phyloP scores from a whole-genome alignment of 2,329 filamentous ascomycete genomes.

The Ophiobolus disseminans region DNA sequence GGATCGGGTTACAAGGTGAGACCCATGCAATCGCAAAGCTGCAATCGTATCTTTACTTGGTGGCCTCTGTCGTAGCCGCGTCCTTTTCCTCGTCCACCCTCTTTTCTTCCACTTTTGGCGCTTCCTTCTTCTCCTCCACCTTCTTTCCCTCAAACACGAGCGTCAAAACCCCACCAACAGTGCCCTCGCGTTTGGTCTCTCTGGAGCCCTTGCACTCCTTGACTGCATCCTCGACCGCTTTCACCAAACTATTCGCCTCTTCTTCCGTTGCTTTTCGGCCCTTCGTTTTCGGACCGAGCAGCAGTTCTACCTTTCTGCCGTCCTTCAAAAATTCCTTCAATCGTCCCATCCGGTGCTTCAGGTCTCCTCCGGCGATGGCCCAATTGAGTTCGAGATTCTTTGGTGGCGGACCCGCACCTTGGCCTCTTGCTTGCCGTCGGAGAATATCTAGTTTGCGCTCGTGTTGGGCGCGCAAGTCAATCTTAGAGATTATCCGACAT shows the following conservation, averaged over 20 bases:
- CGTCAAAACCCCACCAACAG: slow-evolving; percentile 41
- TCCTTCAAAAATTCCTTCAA: slow-evolving; percentile 74
- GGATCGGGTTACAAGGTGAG: too few relatives aligned
- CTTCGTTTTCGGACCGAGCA: slow-evolving; percentile 71
- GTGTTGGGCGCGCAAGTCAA: slow-evolving; percentile 55
- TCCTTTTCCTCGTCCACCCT: neutral
- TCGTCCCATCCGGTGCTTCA: slow-evolving; percentile 61
- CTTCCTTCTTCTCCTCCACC: slow-evolving; percentile 21
- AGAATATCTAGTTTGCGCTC: slow-evolving; percentile 54
- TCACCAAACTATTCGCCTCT: slow-evolving; percentile 65
- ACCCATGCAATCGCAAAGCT: too few relatives aligned
- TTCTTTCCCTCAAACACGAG: slow-evolving; percentile 40
- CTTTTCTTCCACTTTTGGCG: slow-evolving; percentile 9
- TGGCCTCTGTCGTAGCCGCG: too few relatives aligned
- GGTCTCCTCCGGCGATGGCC: slow-evolving; percentile 79
- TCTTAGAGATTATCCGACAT: slow-evolving; percentile 73
- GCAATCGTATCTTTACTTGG: too few relatives aligned
- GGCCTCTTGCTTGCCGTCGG: slow-evolving; percentile 50
- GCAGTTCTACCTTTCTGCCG: slow-evolving; percentile 76
- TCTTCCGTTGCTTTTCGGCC: slow-evolving; percentile 66
- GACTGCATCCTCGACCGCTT: slow-evolving; percentile 56
- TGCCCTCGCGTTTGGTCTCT: slow-evolving; percentile 38
- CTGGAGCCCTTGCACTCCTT: slow-evolving; percentile 43
- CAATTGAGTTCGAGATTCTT: slow-evolving; percentile 93
- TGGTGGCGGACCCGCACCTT: slow-evolving; percentile 35